Percentiles rank a stretch among this genome's conserved stretches.
Conservation (phyloP, 2,329 filamentous ascomycete genomes). For the Fusarium globosum region DNA sequence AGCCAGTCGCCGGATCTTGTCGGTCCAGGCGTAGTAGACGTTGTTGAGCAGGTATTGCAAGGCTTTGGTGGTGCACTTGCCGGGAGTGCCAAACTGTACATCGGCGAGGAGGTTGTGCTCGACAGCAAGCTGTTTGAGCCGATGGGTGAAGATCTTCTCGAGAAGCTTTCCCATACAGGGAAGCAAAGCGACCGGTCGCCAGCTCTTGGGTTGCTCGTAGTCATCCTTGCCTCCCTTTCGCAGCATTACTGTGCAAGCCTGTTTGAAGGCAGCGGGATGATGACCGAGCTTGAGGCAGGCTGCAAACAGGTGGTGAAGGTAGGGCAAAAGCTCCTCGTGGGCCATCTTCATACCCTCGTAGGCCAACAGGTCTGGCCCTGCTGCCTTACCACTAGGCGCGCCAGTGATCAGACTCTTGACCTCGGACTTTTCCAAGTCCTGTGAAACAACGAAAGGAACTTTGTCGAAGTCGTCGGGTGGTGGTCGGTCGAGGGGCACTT, state of each 20-base stretch:
- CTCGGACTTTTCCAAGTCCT: neutral
- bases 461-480: too few species aligned
- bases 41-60: neutral
- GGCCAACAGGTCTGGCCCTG: slow-evolving; percentile 2
- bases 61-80: neutral
- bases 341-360: slow-evolving; percentile 12
- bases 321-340: neutral
- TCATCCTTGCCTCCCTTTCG: slow-evolving; percentile 6
- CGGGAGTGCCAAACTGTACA: neutral
- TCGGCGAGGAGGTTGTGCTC: neutral
- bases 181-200: slow-evolving; percentile 14
- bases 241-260: neutral
- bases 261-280: slow-evolving; percentile 14
- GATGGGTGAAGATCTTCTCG: slow-evolving; percentile 1
- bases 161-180: slow-evolving; percentile 4
- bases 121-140: neutral
- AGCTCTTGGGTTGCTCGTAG: slow-evolving; percentile 12
- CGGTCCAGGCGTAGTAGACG: neutral
- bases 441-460: neutral
- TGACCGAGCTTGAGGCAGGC: slow-evolving; percentile 7
- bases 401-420: neutral
- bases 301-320: slow-evolving; percentile 1
- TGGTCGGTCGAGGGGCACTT: neutral
- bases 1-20: neutral
- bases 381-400: neutral